Evolutionary conservation across 805 yeast species (phyloP), one percentile per base, ranked within the genome.

Genomic region (Kodamaea lidongshanica): DNA sequence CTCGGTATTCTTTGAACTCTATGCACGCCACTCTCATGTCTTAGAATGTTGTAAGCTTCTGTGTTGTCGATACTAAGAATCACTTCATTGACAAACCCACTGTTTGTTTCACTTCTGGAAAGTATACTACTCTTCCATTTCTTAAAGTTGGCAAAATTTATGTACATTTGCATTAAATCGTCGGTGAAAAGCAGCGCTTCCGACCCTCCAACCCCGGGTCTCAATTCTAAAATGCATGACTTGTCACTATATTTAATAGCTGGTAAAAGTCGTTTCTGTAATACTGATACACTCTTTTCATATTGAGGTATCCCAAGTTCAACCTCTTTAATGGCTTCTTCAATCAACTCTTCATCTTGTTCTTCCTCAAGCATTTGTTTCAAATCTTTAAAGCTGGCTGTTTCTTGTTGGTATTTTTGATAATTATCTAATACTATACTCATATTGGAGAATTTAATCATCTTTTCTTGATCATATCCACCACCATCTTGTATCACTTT

Each of bases 131-230:
- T 66, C 28, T 70, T 69, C 97, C 97, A 92, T 25, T 65, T 58
- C 44, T 74, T 71, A 23, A 57, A 43, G 33, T 70, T 70, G 20
- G 89, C 83, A 49, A 74, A 87, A 34, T 72, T 77, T 16, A 69
- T 58, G 54, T 92, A 92, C 97, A 92, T 86, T 35, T 70, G 68
- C 37, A 86, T 55, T 34, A 92, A 58, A 48, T 92, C 92, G 22
- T 70, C 72, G 0, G 97, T 74, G 54, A 92, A 92, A 9, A 92
- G 70, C 50, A 79, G 77, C 0, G 98, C 96, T 50, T 92, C 98
- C 5, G 78, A 73, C 3, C 98, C 98, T 10, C 98, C 98, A 2
- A 89, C 86, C 6, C 98, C 98, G 0, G 97, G 96, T 34, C 96
- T 67, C 9, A 92, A 57, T 52, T 92, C 98, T 12, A 92, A 41